Evolutionary conservation across 805 yeast genomes (phyloP), one percentile per base, ranked within the genome.

Genomic region (Ogataea nitratoaversa): DNA sequence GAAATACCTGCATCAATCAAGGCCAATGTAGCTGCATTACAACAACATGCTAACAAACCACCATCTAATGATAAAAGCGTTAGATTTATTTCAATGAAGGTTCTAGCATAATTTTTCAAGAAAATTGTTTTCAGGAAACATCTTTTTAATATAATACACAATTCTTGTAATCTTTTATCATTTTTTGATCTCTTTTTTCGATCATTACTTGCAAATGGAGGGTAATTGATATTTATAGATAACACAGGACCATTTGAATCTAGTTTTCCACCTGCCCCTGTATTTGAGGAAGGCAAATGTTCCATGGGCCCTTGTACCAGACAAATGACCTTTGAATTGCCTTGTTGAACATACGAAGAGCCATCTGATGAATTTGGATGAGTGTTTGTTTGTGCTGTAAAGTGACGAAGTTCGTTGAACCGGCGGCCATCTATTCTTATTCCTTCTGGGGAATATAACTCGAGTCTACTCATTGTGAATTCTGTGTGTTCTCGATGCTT

Each of bases 361-460:
- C 98, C 99, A 63, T 91, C 97, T 2, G 93, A 74, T 1, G 90
- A 76, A 50, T 74, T 78, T 5, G 96, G 88, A 54, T 90, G 97
- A 1, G 98, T 89, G 55, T 88, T 88, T 39, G 87, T 79, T 16
- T 79, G 75, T 57, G 95, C 85, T 29, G 77, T 78, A 54, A 93
- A 86, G 23, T 81, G 73, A 36, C 98, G 79, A 32, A 90, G 71
- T 61, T 93, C 99, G 54, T 91, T 88, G 89, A 93, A 89, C 47
- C 99, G 74, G 53, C 99, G 78, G 2, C 99, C 99, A 60, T 93
- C 98, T 12, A 83, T 68, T 48, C 99, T 72, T 34, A 93, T 72
- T 4, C 99, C 99, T 63, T 93, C 98, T 6, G 96, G 96, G 0
- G 97, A 90, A 58, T 86, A 91, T 33, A 93, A 63, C 68, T 93